Evolutionary conservation across 805 yeast species (phyloP).

Genomic region (Ogataea nitratoaversa): DNA sequence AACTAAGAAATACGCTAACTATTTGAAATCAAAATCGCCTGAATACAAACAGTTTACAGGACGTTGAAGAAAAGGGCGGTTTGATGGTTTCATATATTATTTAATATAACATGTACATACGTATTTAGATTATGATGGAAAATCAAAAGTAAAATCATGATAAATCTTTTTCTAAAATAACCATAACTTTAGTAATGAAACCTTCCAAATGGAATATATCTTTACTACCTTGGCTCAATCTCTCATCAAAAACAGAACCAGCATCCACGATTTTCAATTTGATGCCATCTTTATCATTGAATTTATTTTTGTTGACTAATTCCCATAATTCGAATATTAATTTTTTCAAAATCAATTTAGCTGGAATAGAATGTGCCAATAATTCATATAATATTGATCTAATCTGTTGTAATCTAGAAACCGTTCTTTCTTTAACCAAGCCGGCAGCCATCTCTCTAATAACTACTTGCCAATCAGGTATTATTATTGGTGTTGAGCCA

Average conservation of each 20-base stretch:
- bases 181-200: slow-evolving; percentile 85
- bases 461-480: slow-evolving; percentile 89
- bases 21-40: slow-evolving; percentile 45
- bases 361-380: slow-evolving; percentile 90
- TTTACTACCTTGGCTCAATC: slow-evolving; percentile 80
- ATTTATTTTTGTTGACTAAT: slow-evolving; percentile 14
- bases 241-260: slow-evolving; percentile 74
- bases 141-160: background rate
- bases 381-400: slow-evolving; percentile 76
- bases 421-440: slow-evolving; percentile 59
- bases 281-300: slow-evolving; percentile 22
- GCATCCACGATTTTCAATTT: slow-evolving; percentile 50
- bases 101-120: background rate
- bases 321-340: slow-evolving; percentile 36
- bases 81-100: background rate
- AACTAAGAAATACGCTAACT: slow-evolving; percentile 56
- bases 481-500: slow-evolving; percentile 47
- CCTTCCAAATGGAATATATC: slow-evolving; percentile 95
- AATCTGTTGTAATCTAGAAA: slow-evolving; percentile 53
- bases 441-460: slow-evolving; percentile 59
- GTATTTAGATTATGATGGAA: too few species aligned
- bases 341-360: slow-evolving; percentile 70
- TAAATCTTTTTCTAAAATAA: slow-evolving; percentile 48
- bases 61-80: slow-evolving; percentile 21
- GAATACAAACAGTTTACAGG: slow-evolving; percentile 43